phyloP scores from a whole-genome alignment of 2,329 filamentous ascomycete species.

The Colletotrichum sp. region DNA sequence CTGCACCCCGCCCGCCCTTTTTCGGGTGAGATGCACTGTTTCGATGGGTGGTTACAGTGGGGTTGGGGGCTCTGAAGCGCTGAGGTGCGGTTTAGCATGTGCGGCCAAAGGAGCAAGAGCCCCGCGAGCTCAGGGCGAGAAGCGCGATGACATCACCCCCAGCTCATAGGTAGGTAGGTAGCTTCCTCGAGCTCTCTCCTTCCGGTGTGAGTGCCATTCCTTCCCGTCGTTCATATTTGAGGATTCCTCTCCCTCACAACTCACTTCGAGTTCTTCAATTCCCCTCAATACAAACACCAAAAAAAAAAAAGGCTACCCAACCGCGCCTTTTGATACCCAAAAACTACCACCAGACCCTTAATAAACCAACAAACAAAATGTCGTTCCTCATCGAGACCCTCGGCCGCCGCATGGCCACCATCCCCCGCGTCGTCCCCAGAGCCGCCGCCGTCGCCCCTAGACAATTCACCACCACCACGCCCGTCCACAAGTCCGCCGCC shows the following conservation, averaged over 20 bases:
- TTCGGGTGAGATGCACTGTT: not conserved
- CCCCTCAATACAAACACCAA: not conserved
- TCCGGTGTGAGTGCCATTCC: not conserved
- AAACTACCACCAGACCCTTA: not conserved
- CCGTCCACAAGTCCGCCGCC: slow-evolving; percentile 51
- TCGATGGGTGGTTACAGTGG: not conserved
- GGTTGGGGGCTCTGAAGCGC: not conserved
- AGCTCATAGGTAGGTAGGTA: slow-evolving; percentile 5
- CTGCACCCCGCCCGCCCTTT: not conserved
- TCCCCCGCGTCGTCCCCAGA: slow-evolving; percentile 38
- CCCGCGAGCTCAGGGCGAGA: not conserved
- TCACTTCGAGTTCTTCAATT: rapidly evolving
- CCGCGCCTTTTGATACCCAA: not conserved
- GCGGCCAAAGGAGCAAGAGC: not conserved
- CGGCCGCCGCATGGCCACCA: slow-evolving; percentile 42
- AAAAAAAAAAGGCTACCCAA: not conserved
- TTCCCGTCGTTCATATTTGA: not conserved
- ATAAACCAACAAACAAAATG: slow-evolving; percentile 39
- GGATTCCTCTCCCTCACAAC: not conserved
- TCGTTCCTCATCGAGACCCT: slow-evolving; percentile 55
- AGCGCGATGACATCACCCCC: slow-evolving; percentile 12
- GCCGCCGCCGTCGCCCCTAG: slow-evolving; percentile 45
- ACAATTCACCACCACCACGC: slow-evolving; percentile 53
- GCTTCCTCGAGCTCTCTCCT: not conserved
- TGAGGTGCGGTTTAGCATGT: not conserved